These are phyloP conservation scores for Picea engelmannii DNA, from an alignment of 83 land plant species.

Conservation along the genomic window DNA sequence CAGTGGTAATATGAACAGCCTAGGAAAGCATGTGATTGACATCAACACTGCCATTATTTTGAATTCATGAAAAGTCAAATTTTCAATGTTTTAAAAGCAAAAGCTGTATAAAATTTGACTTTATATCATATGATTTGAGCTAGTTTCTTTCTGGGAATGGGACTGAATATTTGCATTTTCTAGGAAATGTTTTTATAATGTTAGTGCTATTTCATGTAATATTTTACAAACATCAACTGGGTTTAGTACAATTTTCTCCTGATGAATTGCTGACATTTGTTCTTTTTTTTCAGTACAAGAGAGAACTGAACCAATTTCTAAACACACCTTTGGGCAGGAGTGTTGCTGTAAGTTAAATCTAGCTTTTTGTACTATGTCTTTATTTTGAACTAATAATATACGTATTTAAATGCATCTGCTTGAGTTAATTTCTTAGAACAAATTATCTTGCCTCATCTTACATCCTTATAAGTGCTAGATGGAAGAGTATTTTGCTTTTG, in stretches of 20 bases:
- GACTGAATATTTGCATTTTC: background rate
- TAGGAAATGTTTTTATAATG: background rate
- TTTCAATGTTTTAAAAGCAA: background rate
- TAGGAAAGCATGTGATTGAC: background rate
- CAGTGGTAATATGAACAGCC: background rate
- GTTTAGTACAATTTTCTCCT: background rate
- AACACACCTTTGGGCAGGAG: conserved; percentile 81
- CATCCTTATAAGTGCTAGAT: too few relatives aligned
- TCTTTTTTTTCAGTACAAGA: conserved; percentile 81
- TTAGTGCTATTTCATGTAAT: background rate
- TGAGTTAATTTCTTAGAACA: too few relatives aligned
- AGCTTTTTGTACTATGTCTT: too few relatives aligned
- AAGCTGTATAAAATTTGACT: background rate
- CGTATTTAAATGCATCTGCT: too few relatives aligned
- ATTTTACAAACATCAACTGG: background rate
- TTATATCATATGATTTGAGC: background rate
- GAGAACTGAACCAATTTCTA: conserved; percentile 56
- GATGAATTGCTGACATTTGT: conserved; percentile 1
- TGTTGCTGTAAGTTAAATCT: conserved; percentile 49
- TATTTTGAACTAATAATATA: too few relatives aligned
- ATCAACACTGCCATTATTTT: background rate
- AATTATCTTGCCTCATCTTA: too few relatives aligned
- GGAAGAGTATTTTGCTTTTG: background rate
- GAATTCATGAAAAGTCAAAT: background rate
- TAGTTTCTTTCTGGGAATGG: background rate